Evolutionary conservation across 78 protist species (phyloP).

Genomic region (Trichosphaerium sp.): DNA sequence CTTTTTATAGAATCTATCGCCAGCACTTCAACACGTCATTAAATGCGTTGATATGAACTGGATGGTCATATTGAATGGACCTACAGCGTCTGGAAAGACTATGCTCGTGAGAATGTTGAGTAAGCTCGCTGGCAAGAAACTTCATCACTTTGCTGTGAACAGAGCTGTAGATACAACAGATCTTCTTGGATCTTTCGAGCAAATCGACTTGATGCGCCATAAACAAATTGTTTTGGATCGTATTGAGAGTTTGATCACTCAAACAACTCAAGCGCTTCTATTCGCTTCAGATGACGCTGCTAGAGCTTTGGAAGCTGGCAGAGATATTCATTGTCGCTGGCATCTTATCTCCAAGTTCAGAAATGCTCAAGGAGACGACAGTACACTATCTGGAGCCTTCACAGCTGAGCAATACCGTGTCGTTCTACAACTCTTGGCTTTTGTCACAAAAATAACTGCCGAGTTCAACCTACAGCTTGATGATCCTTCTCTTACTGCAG

Average conservation of each 20-base stretch:
- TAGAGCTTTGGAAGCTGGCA: too few relatives aligned
- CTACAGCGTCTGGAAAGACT: slow-evolving; percentile 81
- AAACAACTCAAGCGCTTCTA: too few relatives aligned
- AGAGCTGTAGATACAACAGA: slow-evolving; percentile 73
- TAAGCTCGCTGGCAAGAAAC: slow-evolving; percentile 45
- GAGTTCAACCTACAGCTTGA: too few relatives aligned
- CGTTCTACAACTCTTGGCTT: slow-evolving; percentile 4
- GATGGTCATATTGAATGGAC: slow-evolving; percentile 75
- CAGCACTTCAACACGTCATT: slow-evolving; percentile 37
- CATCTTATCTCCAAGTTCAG: too few relatives aligned
- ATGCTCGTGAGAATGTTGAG: slow-evolving; percentile 67
- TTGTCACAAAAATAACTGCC: slow-evolving; percentile 5
- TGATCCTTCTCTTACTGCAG: too few relatives aligned
- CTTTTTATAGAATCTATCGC: too few relatives aligned
- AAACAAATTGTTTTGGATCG: not conserved
- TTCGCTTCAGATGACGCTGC: too few relatives aligned
- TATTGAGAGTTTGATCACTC: not conserved
- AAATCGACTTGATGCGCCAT: slow-evolving; percentile 50
- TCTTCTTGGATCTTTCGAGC: slow-evolving; percentile 84
- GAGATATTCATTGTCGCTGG: too few relatives aligned
- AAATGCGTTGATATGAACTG: slow-evolving; percentile 47
- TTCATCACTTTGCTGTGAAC: slow-evolving; percentile 75
- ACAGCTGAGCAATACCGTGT: slow-evolving; percentile 10
- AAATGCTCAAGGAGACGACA: too few relatives aligned
- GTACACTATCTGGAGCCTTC: too few relatives aligned